A percentile compares a stretch with the other conserved stretches of the same genome.
These are phyloP conservation scores for Sindora glabra DNA, from an alignment of 306 rosid genomes.

Conservation along the genomic window DNA sequence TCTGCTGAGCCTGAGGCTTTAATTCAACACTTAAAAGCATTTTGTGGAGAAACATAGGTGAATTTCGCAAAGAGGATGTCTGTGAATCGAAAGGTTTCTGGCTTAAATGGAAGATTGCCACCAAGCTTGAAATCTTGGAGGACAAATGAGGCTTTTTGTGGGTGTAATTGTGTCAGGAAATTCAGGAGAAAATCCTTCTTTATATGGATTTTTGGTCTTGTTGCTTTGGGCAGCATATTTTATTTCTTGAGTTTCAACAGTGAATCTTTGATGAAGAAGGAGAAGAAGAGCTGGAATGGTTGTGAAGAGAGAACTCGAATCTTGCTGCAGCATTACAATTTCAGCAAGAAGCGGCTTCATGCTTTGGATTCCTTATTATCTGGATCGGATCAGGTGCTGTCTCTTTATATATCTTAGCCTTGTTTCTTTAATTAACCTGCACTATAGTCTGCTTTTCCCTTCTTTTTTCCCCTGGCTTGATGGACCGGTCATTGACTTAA, in stretches of 20 bases:
- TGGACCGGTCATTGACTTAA: background rate
- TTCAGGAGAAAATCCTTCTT: conserved; percentile 42
- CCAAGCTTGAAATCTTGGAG: conserved; percentile 42
- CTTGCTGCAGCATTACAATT: conserved; percentile 60
- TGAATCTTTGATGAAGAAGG: conserved; percentile 27
- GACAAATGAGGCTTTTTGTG: conserved; percentile 46
- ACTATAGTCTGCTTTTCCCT: background rate
- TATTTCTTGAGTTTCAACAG: conserved; percentile 32
- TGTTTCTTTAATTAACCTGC: background rate
- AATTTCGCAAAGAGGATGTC: conserved; percentile 51
- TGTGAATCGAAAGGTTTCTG: conserved; percentile 49
- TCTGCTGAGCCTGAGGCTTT: conserved; percentile 26
- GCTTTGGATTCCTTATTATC: conserved; percentile 49
- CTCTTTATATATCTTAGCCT: background rate
- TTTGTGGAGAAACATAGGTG: conserved; percentile 25
- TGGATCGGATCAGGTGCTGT: conserved; percentile 78
- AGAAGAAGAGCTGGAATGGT: conserved; percentile 22
- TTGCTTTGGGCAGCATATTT: conserved; percentile 35
- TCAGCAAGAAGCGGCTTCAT: conserved; percentile 56
- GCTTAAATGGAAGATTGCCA: conserved; percentile 52
- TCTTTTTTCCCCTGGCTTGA: conserved; percentile 8
- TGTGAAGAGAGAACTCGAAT: conserved; percentile 43
- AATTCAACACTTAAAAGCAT: conserved; percentile 25
- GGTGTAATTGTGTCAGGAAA: conserved; percentile 37
- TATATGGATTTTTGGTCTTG: conserved; percentile 37